Base-by-base conservation (phyloP, 805 yeast species). In the Suhomyces xylopsoci region DNA sequence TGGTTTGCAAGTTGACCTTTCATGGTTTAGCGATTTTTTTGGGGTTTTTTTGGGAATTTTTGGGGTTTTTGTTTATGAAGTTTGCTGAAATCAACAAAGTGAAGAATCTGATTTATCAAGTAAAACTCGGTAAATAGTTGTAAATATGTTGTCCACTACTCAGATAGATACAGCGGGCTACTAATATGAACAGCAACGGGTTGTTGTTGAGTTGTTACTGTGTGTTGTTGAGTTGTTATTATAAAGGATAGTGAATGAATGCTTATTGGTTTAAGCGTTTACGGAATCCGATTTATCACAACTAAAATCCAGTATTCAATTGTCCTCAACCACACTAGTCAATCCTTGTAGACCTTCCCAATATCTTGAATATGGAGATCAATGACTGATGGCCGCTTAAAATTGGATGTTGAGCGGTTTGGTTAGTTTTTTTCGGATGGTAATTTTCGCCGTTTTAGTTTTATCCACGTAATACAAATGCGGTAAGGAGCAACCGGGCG, bases 1-100 rank as follows among this genome's bases (percentile, higher is more conserved):
- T 48, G 44, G 51, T 65, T 62, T 54, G 51, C 58, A 53, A 52
- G 56, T 47, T 62, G 65, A 45, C 66, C 64, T 51, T 62, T 64
- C 68, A 63, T 64, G 30, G 15, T 50, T 17, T 28, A 28, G n/a
- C 32, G 12, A 12, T 9, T 42, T 42, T 42, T 42, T 42, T 38
- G 14, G 24, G 42, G 24, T 3, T 8, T 26, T 38, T 19, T 17
- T 36, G 10, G 4, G 17, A 19, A 22, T 24, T 42, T 42, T 42
- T 38, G 42, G 42, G 42, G 24, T 38, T 38, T 38, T 17, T 36
- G 20, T 36, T 9, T 36, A 17, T 36, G 20, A 36, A 7, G 17
- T 36, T 36, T n/a, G 41, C 12, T 12, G 41, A 36, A 36, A 36
- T 36, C 41, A 36, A 36, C 42, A 38, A 38, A 8, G 42, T 19